Percentiles rank a stretch among this genome's conserved stretches.
phyloP scores from a whole-genome alignment of 352 stramenopile species.

The Phytopythium chamaehyphon region DNA sequence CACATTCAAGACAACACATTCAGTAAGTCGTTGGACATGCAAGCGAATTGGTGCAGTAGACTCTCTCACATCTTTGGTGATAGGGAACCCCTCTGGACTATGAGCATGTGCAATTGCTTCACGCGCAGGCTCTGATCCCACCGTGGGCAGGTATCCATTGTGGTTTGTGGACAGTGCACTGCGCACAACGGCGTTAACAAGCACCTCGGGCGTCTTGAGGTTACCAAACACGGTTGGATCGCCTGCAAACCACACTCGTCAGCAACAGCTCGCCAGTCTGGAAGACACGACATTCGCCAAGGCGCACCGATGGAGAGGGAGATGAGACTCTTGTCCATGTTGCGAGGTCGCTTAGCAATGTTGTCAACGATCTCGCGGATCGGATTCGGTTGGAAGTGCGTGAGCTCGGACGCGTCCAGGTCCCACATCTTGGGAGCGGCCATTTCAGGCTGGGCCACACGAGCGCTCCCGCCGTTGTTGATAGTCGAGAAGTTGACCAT shows the following conservation, averaged over 20 bases:
- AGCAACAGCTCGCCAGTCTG: neutral
- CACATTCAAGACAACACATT: neutral
- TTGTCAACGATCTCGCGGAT: constrained; percentile 88
- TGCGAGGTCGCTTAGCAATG: constrained; percentile 61
- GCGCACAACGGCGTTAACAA: constrained; percentile 43
- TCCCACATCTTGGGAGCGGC: constrained; percentile 18
- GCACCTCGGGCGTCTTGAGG: constrained; percentile 64
- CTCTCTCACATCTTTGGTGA: constrained; percentile 55
- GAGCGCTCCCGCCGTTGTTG: constrained; percentile 2
- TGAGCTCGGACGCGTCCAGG: constrained; percentile 28
- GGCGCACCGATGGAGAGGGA: constrained; percentile 73
- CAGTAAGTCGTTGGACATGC: neutral
- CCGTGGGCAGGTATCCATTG: constrained; percentile 84
- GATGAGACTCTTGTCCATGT: constrained; percentile 76
- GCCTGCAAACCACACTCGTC: constrained; percentile 12
- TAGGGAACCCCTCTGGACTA: constrained; percentile 20
- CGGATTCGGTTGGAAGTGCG: constrained; percentile 55
- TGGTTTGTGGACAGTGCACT: constrained; percentile 38
- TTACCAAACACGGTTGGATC: constrained; percentile 84
- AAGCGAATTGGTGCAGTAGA: neutral
- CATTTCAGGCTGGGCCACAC: neutral
- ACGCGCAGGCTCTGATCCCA: constrained; percentile 57
- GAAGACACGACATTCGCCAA: neutral
- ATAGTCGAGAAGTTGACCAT: constrained; percentile 6
- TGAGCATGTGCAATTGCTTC: constrained; percentile 74